phyloP scores from a whole-genome alignment of 2,329 filamentous ascomycete genomes.

The Tetracladium maxilliforme region DNA sequence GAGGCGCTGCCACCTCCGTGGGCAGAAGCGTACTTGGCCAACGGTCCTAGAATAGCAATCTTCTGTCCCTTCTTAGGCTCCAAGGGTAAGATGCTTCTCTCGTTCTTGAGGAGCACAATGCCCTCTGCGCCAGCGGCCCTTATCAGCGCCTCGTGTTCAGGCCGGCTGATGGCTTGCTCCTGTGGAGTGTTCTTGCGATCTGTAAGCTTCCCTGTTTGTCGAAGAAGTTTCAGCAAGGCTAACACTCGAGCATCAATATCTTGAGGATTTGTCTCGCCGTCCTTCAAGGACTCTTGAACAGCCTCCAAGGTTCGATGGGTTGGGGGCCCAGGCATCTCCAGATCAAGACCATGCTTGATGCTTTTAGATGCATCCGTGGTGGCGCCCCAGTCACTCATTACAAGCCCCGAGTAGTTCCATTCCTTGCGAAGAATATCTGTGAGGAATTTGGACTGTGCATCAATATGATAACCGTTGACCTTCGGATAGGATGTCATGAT shows the following conservation, averaged over 20 bases:
- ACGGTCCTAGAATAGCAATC: slow-evolving; percentile 52
- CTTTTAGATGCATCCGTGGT: slow-evolving; percentile 38
- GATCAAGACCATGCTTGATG: slow-evolving; percentile 26
- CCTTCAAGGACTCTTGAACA: too few relatives aligned
- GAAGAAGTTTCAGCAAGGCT: too few relatives aligned
- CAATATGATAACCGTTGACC: slow-evolving; percentile 14
- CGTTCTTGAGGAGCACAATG: slow-evolving; percentile 49
- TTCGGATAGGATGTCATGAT: slow-evolving; percentile 16
- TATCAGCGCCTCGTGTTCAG: slow-evolving; percentile 42
- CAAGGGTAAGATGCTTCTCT: slow-evolving; percentile 41
- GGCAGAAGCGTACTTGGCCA: slow-evolving; percentile 52
- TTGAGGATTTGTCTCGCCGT: too few relatives aligned
- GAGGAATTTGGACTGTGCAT: slow-evolving; percentile 9
- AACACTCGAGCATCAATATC: too few relatives aligned
- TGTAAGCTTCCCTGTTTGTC: too few relatives aligned
- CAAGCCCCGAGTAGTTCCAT: slow-evolving; percentile 13
- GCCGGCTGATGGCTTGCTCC: too few relatives aligned
- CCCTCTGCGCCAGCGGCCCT: slow-evolving; percentile 46
- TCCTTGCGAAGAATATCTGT: slow-evolving; percentile 13
- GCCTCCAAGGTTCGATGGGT: too few relatives aligned
- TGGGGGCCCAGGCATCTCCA: slow-evolving; percentile 29
- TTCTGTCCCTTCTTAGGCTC: slow-evolving; percentile 35
- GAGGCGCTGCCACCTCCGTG: slow-evolving; percentile 56
- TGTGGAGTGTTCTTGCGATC: too few relatives aligned
- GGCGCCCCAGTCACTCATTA: slow-evolving; percentile 16